A percentile compares a stretch with the other conserved stretches of the same genome.
These are phyloP conservation scores for Neurospora sp. DNA, from an alignment of 495 filamentous ascomycete genomes.

Conservation along the genomic window DNA sequence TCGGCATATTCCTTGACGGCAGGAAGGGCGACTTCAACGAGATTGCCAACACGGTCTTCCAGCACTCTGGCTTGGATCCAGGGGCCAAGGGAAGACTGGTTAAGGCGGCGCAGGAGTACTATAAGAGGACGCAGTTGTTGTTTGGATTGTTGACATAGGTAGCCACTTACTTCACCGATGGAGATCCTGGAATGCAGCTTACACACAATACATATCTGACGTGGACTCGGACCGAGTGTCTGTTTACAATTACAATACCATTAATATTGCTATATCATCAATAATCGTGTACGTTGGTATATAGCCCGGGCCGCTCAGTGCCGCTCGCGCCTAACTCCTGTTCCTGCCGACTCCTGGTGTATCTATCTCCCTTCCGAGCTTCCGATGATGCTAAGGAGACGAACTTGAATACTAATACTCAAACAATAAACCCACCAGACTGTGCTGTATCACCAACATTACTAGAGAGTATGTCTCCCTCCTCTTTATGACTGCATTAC, in stretches of 20 bases:
- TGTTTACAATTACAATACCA: neutral
- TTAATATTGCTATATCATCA: neutral
- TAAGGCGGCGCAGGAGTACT: conserved; percentile 59
- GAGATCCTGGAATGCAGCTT: too few relatives aligned
- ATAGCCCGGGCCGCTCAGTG: neutral
- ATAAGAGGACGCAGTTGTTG: conserved; percentile 66
- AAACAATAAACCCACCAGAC: neutral
- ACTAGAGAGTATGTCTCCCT: conserved; percentile 16
- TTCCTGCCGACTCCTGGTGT: neutral
- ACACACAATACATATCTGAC: too few relatives aligned
- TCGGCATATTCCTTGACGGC: conserved; percentile 37
- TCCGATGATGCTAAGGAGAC: neutral
- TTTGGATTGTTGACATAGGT: conserved; percentile 44
- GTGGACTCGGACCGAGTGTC: too few relatives aligned
- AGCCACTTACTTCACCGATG: neutral
- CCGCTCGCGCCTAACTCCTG: neutral
- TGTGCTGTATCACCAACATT: conserved; percentile 12
- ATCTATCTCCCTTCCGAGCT: neutral
- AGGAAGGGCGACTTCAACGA: conserved; percentile 31
- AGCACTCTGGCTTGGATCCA: conserved; percentile 34
- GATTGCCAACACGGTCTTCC: conserved; percentile 35
- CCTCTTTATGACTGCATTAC: neutral
- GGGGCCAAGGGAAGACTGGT: conserved; percentile 38
- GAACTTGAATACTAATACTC: neutral
- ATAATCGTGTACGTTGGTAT: neutral